Evolutionary conservation across 306 rosid species (phyloP), one percentile per base, ranked within the genome.

Genomic region (Echinosophora koreensis): DNA sequence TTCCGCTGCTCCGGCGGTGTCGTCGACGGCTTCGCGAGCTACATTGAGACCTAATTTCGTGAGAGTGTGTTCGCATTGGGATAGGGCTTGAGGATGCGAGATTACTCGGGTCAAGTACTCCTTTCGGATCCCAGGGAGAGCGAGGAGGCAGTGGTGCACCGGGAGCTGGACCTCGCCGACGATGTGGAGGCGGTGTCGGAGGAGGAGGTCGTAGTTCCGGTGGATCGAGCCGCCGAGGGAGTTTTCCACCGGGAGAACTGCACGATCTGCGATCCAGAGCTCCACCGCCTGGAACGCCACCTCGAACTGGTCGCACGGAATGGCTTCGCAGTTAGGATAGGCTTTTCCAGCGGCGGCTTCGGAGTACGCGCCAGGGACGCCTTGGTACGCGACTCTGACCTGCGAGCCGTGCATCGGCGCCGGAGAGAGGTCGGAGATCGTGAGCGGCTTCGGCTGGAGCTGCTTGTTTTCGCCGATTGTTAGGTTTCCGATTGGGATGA

Each of bases 161-260:
- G 97, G 91, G 3, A 92, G 82, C 51, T 95, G 98, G 5, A 95
- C 98, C 78, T 95, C 97, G 2, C 97, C 98, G 54, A 95, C 98
- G 83, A 95, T 95, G 80, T 95, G 98, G 73, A 95, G 98, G 7
- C 97, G 96, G 80, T 95, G 98, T 8, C 98, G 97, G 81, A 95
- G 98, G 44, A 95, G 90, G 62, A 95, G 98, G 34, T 95, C 97
- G 86, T 95, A 95, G 38, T 95, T 95, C 2, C 97, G 87, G 82
- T 95, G 98, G 67, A 95, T 95, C 14, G 98, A 95, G 3, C 98
- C 97, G 22, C 98, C 98, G 63, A 95, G 97, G 8, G 98, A 92
- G 70, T 95, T 95, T 47, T 95, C 98, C 0, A 95, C 83, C 0
- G 98, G 98, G 3, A 95, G 86, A 6, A 95, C 98, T 0, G 98